Evolutionary conservation across 345 rosid species (phyloP).

Genomic region (Zanthoxylum bungeanum): DNA sequence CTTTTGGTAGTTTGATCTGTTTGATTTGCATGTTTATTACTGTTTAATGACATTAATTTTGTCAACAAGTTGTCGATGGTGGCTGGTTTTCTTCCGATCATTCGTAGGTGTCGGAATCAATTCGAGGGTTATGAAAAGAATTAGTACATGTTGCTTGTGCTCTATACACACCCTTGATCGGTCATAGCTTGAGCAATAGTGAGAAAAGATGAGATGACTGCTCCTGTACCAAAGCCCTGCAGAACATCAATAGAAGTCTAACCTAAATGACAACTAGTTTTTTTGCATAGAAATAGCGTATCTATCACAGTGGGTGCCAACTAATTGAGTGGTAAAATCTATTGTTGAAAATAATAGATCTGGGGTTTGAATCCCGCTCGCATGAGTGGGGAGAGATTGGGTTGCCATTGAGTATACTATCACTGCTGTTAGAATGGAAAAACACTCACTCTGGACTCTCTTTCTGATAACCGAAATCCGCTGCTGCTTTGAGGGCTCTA

Average conservation of each 20-base stretch:
- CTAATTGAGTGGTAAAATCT: too few relatives aligned
- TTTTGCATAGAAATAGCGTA: neutral
- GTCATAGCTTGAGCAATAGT: constrained; percentile 97
- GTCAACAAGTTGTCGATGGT: neutral
- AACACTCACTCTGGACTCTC: constrained; percentile 90
- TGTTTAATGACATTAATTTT: too few relatives aligned
- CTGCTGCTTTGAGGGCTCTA: constrained; percentile 86
- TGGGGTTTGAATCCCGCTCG: too few relatives aligned
- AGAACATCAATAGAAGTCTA: constrained; percentile 4
- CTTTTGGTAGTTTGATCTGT: too few relatives aligned
- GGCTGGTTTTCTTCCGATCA: neutral
- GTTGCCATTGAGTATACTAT: too few relatives aligned
- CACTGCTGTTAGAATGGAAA: constrained; percentile 15
- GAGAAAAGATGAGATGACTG: constrained; percentile 86
- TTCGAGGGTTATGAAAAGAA: neutral
- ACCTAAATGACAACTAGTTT: neutral
- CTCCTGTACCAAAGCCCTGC: constrained; percentile 89
- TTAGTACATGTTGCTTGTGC: neutral
- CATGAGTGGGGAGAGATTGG: too few relatives aligned
- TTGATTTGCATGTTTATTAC: too few relatives aligned
- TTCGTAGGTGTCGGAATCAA: neutral
- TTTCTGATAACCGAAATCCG: constrained; percentile 90
- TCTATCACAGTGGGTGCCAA: too few relatives aligned
- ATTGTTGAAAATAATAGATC: too few relatives aligned
- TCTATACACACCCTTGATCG: constrained; percentile 96